Conservation (phyloP, 2,329 filamentous ascomycete species). For the Fusarium sp. region DNA sequence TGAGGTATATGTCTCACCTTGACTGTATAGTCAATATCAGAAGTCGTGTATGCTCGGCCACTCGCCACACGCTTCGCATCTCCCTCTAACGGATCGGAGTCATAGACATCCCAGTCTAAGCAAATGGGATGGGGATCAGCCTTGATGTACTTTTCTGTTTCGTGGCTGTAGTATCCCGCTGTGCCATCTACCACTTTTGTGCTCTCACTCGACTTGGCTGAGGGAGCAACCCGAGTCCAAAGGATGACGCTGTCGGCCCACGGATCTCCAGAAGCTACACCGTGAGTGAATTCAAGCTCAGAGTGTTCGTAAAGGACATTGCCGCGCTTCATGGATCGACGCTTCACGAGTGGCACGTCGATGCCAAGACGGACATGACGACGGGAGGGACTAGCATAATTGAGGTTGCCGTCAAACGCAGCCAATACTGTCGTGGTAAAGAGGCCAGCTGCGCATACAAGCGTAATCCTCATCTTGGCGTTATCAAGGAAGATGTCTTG, state of each 20-base stretch:
- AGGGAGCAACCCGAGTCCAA: constrained; percentile 60
- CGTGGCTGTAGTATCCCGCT: constrained; percentile 58
- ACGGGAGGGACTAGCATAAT: constrained; percentile 74
- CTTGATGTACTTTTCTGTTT: constrained; percentile 55
- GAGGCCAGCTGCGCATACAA: constrained; percentile 10
- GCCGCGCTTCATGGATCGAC: constrained; percentile 24
- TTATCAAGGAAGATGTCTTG: background rate
- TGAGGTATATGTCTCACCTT: constrained; percentile 58
- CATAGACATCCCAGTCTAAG: constrained; percentile 69
- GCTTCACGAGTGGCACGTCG: constrained; percentile 59
- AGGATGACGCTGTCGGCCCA: constrained; percentile 68
- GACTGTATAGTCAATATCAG: constrained; percentile 80
- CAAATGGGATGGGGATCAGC: constrained; percentile 66
- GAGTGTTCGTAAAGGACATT: constrained; percentile 9
- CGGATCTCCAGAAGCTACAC: constrained; percentile 62
- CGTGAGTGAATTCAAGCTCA: constrained; percentile 71
- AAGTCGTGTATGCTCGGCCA: constrained; percentile 74
- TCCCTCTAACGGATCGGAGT: constrained; percentile 52
- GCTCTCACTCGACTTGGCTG: constrained; percentile 56
- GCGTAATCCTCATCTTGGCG: constrained; percentile 8
- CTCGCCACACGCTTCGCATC: constrained; percentile 57
- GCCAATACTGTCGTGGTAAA: constrained; percentile 11
- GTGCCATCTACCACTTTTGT: constrained; percentile 50
- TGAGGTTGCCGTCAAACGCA: constrained; percentile 62
- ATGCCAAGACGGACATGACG: constrained; percentile 73